phyloP scores from a whole-genome alignment of 352 stramenopile species.

The Phytophthora melonis region DNA sequence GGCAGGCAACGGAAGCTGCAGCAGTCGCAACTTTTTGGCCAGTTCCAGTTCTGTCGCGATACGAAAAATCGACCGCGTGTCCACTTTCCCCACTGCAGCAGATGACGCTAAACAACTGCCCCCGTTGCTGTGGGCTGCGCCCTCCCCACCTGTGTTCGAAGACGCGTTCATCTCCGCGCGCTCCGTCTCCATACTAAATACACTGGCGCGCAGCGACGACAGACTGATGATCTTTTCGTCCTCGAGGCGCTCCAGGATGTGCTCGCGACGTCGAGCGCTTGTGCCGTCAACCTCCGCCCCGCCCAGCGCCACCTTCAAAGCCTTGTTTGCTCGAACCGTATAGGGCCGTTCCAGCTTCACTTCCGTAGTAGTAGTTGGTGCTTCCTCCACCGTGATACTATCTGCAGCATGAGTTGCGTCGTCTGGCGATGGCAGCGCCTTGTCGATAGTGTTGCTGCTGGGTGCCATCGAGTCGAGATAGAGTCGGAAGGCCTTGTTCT shows the following conservation, averaged over 20 bases:
- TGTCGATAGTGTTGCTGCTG: slow-evolving; percentile 7
- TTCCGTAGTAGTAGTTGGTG: background rate
- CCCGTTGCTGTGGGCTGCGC: slow-evolving; percentile 10
- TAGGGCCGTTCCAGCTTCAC: slow-evolving; percentile 38
- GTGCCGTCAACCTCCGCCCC: slow-evolving; percentile 69
- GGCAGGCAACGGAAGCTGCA: slow-evolving; percentile 73
- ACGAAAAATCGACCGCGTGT: slow-evolving; percentile 75
- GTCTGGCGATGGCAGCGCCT: slow-evolving; percentile 8
- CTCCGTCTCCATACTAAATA: slow-evolving; percentile 76
- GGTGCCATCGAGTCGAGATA: slow-evolving; percentile 54
- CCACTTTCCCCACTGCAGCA: slow-evolving; percentile 63
- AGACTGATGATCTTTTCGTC: slow-evolving; percentile 84
- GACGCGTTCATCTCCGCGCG: slow-evolving; percentile 31
- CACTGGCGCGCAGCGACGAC: slow-evolving; percentile 77
- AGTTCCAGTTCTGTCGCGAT: slow-evolving; percentile 74
- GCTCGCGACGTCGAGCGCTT: slow-evolving; percentile 58
- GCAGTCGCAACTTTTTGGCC: slow-evolving; percentile 53
- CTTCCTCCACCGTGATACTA: slow-evolving; percentile 6
- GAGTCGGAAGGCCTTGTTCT: slow-evolving; percentile 84
- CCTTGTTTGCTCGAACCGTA: slow-evolving; percentile 59
- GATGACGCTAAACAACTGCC: slow-evolving; percentile 22
- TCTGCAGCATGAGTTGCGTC: slow-evolving; percentile 16
- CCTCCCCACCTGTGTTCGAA: slow-evolving; percentile 16
- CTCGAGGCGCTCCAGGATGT: slow-evolving; percentile 69
- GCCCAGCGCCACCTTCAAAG: slow-evolving; percentile 68